Percentiles rank a stretch among this genome's conserved stretches.
phyloP scores from a whole-genome alignment of 2,329 filamentous ascomycete species.

The Alternaria sp. region DNA sequence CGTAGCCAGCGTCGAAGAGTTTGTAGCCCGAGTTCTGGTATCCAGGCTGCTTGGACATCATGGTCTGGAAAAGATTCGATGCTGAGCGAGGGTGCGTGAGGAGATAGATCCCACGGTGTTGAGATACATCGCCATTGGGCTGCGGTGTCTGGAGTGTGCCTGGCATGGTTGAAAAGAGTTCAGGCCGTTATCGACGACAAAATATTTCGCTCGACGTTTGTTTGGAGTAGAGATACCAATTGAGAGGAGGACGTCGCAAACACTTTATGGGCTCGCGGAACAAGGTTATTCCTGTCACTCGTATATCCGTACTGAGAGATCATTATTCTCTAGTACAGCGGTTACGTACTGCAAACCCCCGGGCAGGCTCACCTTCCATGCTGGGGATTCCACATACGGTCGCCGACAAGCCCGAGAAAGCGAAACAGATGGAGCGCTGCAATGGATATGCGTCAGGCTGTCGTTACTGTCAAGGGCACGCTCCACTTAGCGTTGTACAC shows the following conservation, averaged over 20 bases:
- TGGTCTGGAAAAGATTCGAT: conserved; percentile 31
- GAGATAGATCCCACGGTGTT: conserved; percentile 24
- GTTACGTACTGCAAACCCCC: neutral
- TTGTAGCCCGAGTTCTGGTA: conserved; percentile 28
- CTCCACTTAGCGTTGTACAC: conserved; percentile 3
- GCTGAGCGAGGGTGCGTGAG: conserved; percentile 32
- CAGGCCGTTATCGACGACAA: neutral
- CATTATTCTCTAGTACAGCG: neutral
- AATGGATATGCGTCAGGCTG: neutral
- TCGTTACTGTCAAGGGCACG: neutral
- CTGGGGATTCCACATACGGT: neutral
- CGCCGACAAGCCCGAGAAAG: neutral
- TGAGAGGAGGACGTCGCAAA: neutral
- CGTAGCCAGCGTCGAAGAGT: conserved; percentile 23
- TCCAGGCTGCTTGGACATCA: conserved; percentile 30
- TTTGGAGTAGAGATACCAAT: neutral
- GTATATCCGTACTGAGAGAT: neutral
- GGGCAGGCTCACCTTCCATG: neutral
- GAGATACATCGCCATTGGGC: neutral
- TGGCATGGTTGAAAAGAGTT: conserved; percentile 13
- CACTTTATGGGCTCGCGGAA: conserved; percentile 1
- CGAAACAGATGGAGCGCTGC: neutral
- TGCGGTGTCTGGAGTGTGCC: conserved; percentile 13
- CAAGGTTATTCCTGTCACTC: neutral
- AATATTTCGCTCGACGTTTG: too few species aligned